Evolutionary conservation across 2,329 filamentous ascomycete genomes (phyloP), one percentile per base, ranked within the genome.

Genomic region (Penicillium freii): DNA sequence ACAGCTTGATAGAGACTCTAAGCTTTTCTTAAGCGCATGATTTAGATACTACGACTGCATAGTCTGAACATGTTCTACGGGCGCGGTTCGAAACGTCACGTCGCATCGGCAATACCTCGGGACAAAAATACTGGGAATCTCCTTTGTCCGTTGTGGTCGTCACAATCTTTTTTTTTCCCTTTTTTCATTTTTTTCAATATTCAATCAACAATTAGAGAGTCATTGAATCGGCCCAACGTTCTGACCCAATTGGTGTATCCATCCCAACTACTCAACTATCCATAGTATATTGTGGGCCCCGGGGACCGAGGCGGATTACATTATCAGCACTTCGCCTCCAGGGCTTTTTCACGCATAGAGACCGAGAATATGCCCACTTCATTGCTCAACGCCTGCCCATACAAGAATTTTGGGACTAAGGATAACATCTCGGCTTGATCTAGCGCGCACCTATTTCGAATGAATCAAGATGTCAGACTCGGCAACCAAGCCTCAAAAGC

Each of bases 281-380:
- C 13, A 17, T 34, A 9, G 3, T 10, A 31, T 31, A 21, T n/a
- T 19, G 36, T 25, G 47, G n/a, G n/a, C n/a, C n/a, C n/a, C n/a
- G n/a, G 36, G 46, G 34, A 36, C 47, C 33, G 47, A 49, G 47
- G 47, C 17, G 23, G 47, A 39, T 49, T 49, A 38, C 47, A 49
- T 49, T 49, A 49, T 49, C 34, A 38, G 10, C 23, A 17, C 19
- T 38, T 38, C 25, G 46, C 19, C 36, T 19, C 36, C n/a, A 10
- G 8, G 27, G 27, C 27, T 23, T 29, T 29, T 29, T 10, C 27
- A 29, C 27, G 9, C 4, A 29, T 29, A 10, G 27, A 29, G 9
- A 29, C 3, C 27, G 27, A 29, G 27, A 10, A 29, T 29, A 29
- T 29, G 27, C 21, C 13, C 7, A 43, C 15, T 27, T 25, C 17